phyloP scores from a whole-genome alignment of 2,329 filamentous ascomycete species.

The Penicillium vulpinum region DNA sequence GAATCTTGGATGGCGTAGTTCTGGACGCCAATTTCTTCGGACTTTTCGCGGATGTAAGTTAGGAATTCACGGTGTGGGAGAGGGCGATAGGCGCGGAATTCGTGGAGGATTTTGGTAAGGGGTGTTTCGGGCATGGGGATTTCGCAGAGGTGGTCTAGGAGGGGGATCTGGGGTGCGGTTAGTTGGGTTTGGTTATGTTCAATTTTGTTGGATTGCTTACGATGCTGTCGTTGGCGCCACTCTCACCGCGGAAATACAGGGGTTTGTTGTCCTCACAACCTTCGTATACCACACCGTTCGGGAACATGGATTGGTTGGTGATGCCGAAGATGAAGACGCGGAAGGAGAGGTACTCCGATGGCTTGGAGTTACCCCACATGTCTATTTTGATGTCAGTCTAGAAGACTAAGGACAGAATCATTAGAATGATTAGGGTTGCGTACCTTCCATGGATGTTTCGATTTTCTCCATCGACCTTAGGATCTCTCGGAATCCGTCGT shows the following conservation, averaged over 20 bases:
- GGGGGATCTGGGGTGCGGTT: slow-evolving; percentile 59
- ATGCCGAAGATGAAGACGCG: slow-evolving; percentile 97
- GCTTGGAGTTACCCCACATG: slow-evolving; percentile 90
- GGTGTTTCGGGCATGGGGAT: slow-evolving; percentile 87
- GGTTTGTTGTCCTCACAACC: slow-evolving; percentile 71
- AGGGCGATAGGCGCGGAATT: slow-evolving; percentile 87
- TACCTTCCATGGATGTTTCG: slow-evolving; percentile 76
- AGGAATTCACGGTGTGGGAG: slow-evolving; percentile 87
- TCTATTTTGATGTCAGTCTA: slow-evolving; percentile 39
- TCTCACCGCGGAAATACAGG: slow-evolving; percentile 84
- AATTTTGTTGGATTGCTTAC: slow-evolving; percentile 38
- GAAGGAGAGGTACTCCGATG: slow-evolving; percentile 81
- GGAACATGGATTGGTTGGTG: slow-evolving; percentile 91
- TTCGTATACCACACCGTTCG: slow-evolving; percentile 85
- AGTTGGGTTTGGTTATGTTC: neutral
- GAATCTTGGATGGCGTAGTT: slow-evolving; percentile 40
- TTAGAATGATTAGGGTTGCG: slow-evolving; percentile 16
- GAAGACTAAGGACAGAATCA: neutral
- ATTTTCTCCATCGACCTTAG: slow-evolving; percentile 67
- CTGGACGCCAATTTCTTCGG: slow-evolving; percentile 49
- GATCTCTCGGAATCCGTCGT: slow-evolving; percentile 63
- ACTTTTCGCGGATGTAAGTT: slow-evolving; percentile 62
- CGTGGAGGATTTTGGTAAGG: slow-evolving; percentile 79
- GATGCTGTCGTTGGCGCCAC: slow-evolving; percentile 92
- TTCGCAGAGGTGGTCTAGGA: slow-evolving; percentile 83